A percentile compares a stretch with the other conserved stretches of the same genome.
Evolutionary conservation across 495 filamentous ascomycete genomes (phyloP).

Genomic region (Cetradonia linearis): DNA sequence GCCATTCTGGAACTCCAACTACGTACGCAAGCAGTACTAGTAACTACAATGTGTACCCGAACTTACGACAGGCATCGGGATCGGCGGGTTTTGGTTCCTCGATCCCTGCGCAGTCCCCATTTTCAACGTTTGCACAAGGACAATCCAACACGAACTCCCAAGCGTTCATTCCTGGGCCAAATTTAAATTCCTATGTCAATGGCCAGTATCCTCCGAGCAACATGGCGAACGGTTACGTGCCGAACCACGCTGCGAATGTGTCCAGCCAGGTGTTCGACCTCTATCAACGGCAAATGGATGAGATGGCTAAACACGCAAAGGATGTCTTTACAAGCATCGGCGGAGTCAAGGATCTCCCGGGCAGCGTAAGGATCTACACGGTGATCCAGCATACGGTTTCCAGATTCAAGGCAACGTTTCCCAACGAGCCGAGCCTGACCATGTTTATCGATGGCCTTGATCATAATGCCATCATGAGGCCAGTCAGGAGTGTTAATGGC

Average conservation of each 20-base stretch:
- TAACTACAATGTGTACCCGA: neutral
- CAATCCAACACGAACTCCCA: slow-evolving; percentile 4
- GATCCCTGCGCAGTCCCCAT: neutral
- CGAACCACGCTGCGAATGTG: slow-evolving; percentile 10
- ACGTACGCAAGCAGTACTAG: slow-evolving; percentile 4
- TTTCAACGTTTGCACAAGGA: slow-evolving; percentile 6
- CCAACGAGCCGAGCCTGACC: slow-evolving; percentile 43
- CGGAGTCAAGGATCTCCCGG: slow-evolving; percentile 51
- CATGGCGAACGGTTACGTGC: neutral
- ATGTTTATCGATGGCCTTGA: slow-evolving; percentile 59
- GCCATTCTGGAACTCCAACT: slow-evolving; percentile 11
- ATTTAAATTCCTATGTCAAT: slow-evolving; percentile 7
- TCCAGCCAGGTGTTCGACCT: slow-evolving; percentile 25
- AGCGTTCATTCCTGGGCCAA: slow-evolving; percentile 3
- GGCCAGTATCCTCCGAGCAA: slow-evolving; percentile 6
- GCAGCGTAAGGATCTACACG: slow-evolving; percentile 51
- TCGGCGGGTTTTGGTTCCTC: slow-evolving; percentile 5
- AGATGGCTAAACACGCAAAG: slow-evolving; percentile 46
- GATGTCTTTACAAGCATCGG: slow-evolving; percentile 53
- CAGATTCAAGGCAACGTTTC: slow-evolving; percentile 45
- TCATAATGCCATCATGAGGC: slow-evolving; percentile 52
- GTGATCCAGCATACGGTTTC: slow-evolving; percentile 51
- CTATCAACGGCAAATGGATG: slow-evolving; percentile 46
- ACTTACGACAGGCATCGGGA: neutral
- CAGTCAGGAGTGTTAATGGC: slow-evolving; percentile 55